Evolutionary conservation across 163 green algal genomes (phyloP), one percentile per base, ranked within the genome.

Genomic region (Chloromonas sp.): DNA sequence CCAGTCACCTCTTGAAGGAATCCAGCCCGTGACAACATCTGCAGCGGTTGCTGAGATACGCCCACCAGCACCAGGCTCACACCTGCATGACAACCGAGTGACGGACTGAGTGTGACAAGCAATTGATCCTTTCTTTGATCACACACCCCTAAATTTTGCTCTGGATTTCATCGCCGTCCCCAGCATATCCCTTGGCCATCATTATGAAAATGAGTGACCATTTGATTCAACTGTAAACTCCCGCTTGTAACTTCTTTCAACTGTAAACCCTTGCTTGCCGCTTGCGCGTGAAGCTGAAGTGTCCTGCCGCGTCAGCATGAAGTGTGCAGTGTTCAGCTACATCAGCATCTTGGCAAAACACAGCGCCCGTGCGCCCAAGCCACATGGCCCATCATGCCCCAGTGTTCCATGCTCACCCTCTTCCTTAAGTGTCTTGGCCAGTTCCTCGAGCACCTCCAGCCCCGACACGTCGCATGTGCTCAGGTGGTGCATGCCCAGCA

Each of bases 401-500:
- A 36, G 36, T 36, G 36, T 36, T 36, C 36, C 36, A 36, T 36
- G 59, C 82, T 86, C 83, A 58, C 85, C 77, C 60, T 70, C 85
- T 36, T 78, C 13, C 60, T 71, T 3, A 60, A 88, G 85, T 58
- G 15, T 36, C 0, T 60, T 2, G 58, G 60, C 57, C 36, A 79
- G 62, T 61, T 85, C 85, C 82, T 88, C 82, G 78, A 88, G 78
- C 60, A 88, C 70, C 70, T 88, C 85, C 78, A 88, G 85, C 3
- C 85, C 85, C 14, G 60, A 81, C 70, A 88, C 85, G 78, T 88
- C 85, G 78, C 86, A 82, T 58, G 80, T 84, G 60, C 60, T 82
- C 78, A 88, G 78, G 71, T 84, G 82, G 3, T 60, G 77, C 85
- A 88, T 82, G 85, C 83, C 84, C 14, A 88, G 78, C 57, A 88